Evolutionary conservation across 495 filamentous ascomycete species (phyloP), one percentile per base, ranked within the genome.

Genomic region (Talaromyces thailandensis): DNA sequence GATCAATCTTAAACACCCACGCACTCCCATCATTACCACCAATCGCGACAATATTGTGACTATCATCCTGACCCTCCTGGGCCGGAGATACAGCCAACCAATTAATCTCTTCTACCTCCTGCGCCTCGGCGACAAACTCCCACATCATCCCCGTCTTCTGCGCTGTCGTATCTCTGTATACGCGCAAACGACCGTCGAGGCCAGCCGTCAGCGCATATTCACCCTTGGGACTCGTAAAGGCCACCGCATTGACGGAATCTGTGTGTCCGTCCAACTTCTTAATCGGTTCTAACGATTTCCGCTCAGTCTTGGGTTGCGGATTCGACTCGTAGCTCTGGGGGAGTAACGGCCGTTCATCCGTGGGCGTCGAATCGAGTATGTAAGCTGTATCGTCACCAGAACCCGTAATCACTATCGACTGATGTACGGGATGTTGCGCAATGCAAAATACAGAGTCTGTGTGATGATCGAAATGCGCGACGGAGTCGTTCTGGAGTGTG

Each of bases 81-180:
- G 82, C 80, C 2, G 93, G 93, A 70, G 90, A 96, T 0, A 90
- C 79, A 0, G 81, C 72, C 6, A 98, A 73, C 91, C 93, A 99
- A 78, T 95, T 95, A 64, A 99, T 88, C 73, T 97, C 93, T 64
- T 93, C 87, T 1, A 96, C 93, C 72, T 99, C 95, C 75, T 90
- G 86, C 1, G 84, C 81, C 67, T 88, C 85, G 23, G 80, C 85
- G 4, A 90, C 70, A 71, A 89, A 89, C 40, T 78, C 74, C 82
- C 86, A 91, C 29, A 70, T 69, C 16, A 71, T 64, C 3, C 80
- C 82, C 0, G 69, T 71, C 63, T 71, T 71, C 63, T 75, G 70
- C 24, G 73, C 63, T 1, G 76, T 70, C 2, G 75, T 73, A 66
- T 76, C 76, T 25, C 75, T 71, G 68, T 81, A 88, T 7, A 80